Conservation (phyloP, 2,329 filamentous ascomycete genomes). For the Cylindrodendrum hubeiense region DNA sequence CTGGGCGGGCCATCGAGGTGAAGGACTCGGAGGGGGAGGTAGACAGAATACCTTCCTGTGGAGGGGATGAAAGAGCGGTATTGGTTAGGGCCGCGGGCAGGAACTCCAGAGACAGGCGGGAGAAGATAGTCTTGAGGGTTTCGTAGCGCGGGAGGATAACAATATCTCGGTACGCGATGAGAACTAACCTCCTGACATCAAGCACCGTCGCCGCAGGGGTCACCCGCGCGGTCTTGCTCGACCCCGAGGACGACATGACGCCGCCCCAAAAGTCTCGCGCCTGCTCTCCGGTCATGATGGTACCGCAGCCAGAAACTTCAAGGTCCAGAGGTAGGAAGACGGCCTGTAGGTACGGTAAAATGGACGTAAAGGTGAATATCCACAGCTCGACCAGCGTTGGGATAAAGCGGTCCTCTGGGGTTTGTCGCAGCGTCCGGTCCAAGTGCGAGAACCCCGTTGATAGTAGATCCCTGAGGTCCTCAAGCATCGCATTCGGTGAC, state of each 20-base stretch:
- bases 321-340: constrained; percentile 94
- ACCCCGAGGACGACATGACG: constrained; percentile 60
- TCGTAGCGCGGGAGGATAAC: constrained; percentile 93
- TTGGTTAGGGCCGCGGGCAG: constrained; percentile 66
- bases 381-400: constrained; percentile 92
- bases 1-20: constrained; percentile 66
- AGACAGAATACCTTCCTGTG: constrained; percentile 62
- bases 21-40: constrained; percentile 65
- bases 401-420: constrained; percentile 89
- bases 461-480: constrained; percentile 81
- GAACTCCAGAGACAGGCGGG: constrained; percentile 87
- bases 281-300: constrained; percentile 81
- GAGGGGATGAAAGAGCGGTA: constrained; percentile 67
- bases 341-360: constrained; percentile 93
- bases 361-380: constrained; percentile 90
- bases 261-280: constrained; percentile 93
- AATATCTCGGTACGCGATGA: constrained; percentile 88
- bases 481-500: constrained; percentile 77
- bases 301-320: constrained; percentile 88
- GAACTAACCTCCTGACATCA: constrained; percentile 89
- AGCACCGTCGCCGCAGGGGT: constrained; percentile 69
- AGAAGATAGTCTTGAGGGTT: constrained; percentile 89
- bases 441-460: constrained; percentile 87
- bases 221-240: constrained; percentile 53
- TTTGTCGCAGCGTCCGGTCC: constrained; percentile 83